Conservation (phyloP, 768 basidiomycete genomes). For the Pleurotus pulmonarius region DNA sequence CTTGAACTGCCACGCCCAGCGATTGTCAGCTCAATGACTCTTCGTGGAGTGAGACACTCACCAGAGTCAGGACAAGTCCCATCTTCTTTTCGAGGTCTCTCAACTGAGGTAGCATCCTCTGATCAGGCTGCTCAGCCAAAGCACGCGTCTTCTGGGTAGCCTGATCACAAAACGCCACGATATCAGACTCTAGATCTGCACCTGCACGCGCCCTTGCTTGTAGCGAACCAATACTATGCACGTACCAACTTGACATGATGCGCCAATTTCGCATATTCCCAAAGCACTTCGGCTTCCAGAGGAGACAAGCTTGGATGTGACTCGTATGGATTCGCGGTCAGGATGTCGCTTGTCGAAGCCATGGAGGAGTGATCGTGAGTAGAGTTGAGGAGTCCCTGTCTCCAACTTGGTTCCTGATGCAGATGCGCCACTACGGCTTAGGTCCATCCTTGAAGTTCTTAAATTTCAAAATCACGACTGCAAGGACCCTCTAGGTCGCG, state of each 20-base stretch:
- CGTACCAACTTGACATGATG: conserved; percentile 76
- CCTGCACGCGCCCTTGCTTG: too few relatives aligned
- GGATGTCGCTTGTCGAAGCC: conserved; percentile 34
- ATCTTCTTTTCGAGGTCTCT: conserved; percentile 89
- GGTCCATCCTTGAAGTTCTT: too few relatives aligned
- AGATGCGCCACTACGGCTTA: too few relatives aligned
- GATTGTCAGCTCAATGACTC: not conserved
- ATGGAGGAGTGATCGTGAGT: conserved; percentile 11
- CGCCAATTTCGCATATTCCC: conserved; percentile 90
- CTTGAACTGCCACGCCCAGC: conserved; percentile 66
- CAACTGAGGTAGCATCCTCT: conserved; percentile 69
- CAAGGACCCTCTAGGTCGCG: not conserved
- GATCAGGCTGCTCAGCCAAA: conserved; percentile 75
- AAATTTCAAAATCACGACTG: not conserved
- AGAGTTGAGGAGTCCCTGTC: not conserved
- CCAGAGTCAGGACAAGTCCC: conserved; percentile 91
- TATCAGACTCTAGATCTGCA: not conserved
- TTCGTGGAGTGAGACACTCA: conserved; percentile 28
- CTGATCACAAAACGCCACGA: conserved; percentile 28
- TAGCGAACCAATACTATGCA: conserved; percentile 1
- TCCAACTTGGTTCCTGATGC: too few relatives aligned
- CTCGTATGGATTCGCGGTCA: conserved; percentile 68
- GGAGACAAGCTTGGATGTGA: conserved; percentile 62
- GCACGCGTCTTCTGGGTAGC: conserved; percentile 62
- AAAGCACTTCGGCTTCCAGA: conserved; percentile 77